Evolutionary conservation across 495 filamentous ascomycete species (phyloP), one percentile per base, ranked within the genome.

Genomic region (Oleoguttula mirabilis): DNA sequence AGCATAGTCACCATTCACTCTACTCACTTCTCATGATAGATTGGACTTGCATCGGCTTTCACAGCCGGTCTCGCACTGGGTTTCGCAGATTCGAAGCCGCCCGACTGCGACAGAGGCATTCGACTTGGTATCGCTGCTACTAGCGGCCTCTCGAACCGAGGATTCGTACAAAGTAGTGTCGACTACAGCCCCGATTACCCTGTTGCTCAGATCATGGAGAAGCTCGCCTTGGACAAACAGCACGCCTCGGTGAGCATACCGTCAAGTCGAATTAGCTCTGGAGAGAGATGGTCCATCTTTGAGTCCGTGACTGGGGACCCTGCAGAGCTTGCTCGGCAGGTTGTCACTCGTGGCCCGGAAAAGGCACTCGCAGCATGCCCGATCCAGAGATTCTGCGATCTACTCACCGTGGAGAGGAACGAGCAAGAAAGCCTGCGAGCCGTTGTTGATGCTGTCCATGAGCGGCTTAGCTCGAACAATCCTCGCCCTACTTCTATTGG

Each of bases 271-370:
- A 55, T 55, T 20, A 51, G 41, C 22, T 39, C 47, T 20, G 51
- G 51, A 10, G 47, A 43, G 1, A 47, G 35, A 17, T 55, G 50
- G 41, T 51, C 47, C 7, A 55, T 55, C 20, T 47, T 55, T 36
- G 48, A 55, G 3, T 19, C 37, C n/a, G 23, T 47, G 10, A 55
- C 48, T 21, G 51, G 51, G 2, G 51, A 55, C 23, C 47, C 48
- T 11, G 34, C 42, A 12, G 51, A 55, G 36, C 32, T 55, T 4
- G 51, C 51, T 24, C 41, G 51, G 15, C 47, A 55, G 25, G 47
- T 55, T 23, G 47, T 55, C 12, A 43, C 43, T 2, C 4, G 25
- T 14, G 42, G 51, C 17, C 43, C 37, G 11, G 47, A 37, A 12
- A 40, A 41, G 23, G 42, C 51, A 10, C 33, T 50, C 15, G 37